Base-by-base conservation (phyloP, 208 protist species). In the Trypanosoma caninum region DNA sequence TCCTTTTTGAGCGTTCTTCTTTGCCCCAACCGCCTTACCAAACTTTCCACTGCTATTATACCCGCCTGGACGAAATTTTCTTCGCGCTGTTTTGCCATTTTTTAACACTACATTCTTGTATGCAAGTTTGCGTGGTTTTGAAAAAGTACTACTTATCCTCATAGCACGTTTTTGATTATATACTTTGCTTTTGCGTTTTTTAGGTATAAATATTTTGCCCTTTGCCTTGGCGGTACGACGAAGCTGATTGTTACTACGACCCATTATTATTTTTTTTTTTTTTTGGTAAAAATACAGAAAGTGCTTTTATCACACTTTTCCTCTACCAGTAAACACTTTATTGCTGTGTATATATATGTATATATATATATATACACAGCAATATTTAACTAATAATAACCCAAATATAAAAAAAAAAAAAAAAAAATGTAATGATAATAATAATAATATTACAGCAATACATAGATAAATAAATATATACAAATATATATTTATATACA, bases 161-260 rank as follows among this genome's bases (percentile, higher is more conserved):
- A 91, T 72, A 18, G 67, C 67, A 7, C 82, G 76, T 30, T 59
- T 59, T 59, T 85, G 69, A 56, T 94, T 91, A 37, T 82, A 78
- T 42, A 67, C 59, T 65, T 90, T 90, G 58, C 88, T 94, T 66
- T 90, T 92, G n/a, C 84, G 76, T 57, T 72, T 56, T 40, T 91
- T 92, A 0, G 88, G 84, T 25, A 91, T 76, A 69, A 91, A 94
- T 7, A 50, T 13, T 56, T 72, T 74, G 8, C 83, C 78, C 8
- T 66, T 53, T 8, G 61, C 57, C 72, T 94, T 94, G 34, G 73
- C 69, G 23, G 61, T 77, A 33, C 82, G 82, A 3, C 88, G 73
- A 7, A 77, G 74, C 66, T 92, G 88, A 38, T 94, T 94, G 59
- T 94, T 94, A 66, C 88, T 94, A 20, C 84, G 78, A 1, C 84